Conservation (phyloP, 495 filamentous ascomycete genomes). For the Letharia columbiana region DNA sequence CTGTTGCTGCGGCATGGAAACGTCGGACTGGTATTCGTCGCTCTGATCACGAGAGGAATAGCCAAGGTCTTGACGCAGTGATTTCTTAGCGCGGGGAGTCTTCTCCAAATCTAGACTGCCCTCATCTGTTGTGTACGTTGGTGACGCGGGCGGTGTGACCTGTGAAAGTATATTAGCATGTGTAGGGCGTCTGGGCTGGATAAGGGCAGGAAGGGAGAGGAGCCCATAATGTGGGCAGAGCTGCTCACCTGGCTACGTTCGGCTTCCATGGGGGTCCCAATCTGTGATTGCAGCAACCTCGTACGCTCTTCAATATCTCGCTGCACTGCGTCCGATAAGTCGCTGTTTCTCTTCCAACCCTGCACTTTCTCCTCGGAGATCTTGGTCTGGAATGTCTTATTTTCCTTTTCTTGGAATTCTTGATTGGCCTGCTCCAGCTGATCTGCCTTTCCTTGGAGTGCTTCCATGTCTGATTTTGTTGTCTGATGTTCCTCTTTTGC, state of each 20-base stretch:
- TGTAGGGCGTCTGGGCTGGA: neutral
- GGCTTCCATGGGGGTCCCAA: neutral
- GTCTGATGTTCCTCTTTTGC: neutral
- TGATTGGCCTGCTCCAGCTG: neutral
- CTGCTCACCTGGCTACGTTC: neutral
- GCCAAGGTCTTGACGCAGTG: conserved; percentile 1
- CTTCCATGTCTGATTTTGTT: neutral
- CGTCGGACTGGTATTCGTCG: neutral
- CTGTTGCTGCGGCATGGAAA: neutral
- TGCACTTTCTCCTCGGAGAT: neutral
- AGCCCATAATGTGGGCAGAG: neutral
- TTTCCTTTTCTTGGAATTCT: neutral
- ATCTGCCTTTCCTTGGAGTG: neutral
- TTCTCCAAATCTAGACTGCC: conserved; percentile 1
- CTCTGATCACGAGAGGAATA: neutral
- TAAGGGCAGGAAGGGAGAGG: neutral
- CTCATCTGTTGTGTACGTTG: neutral
- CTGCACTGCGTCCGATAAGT: neutral
- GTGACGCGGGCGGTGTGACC: neutral
- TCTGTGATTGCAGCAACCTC: neutral
- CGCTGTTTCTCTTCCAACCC: neutral
- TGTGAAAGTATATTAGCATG: neutral
- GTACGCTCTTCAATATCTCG: neutral
- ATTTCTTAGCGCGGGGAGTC: neutral
- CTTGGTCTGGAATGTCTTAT: neutral